phyloP scores from a whole-genome alignment of 2,329 filamentous ascomycete genomes.

The Arthroderma sp. region DNA sequence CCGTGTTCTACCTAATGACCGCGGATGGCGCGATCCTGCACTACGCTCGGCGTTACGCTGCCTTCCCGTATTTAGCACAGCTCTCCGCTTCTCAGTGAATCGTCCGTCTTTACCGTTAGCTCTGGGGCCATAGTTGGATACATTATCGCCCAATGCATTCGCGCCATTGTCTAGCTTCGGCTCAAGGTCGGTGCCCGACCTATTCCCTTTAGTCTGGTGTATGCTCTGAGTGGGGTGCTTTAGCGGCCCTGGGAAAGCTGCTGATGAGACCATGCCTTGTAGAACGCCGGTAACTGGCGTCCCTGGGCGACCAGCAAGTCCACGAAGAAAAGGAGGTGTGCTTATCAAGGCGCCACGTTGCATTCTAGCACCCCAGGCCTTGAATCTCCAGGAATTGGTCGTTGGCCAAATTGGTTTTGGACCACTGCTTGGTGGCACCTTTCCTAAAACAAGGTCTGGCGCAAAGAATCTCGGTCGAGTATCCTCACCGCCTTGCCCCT shows the following conservation, averaged over 20 bases:
- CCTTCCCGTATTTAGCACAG: no score
- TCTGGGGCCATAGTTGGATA: no score
- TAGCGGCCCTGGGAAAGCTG: no score
- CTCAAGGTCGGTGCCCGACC: background rate
- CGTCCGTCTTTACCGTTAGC: no score
- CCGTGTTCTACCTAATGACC: background rate
- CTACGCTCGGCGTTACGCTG: no score
- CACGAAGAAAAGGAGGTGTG: constrained; percentile 8
- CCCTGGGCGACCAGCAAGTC: constrained; percentile 22
- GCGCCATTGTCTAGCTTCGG: no score
- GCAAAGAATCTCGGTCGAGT: background rate
- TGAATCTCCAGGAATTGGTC: constrained; percentile 16
- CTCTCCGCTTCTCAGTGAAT: no score
- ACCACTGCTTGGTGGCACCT: no score
- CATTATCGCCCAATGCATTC: no score
- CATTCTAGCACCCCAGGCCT: constrained; percentile 26
- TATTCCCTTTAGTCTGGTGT: no score
- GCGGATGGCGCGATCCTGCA: background rate
- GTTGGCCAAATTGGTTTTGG: no score
- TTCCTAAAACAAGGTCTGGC: background rate
- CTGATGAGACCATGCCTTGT: constrained; percentile 11
- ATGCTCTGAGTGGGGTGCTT: no score
- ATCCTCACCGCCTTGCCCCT: background rate
- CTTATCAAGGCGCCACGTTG: constrained; percentile 17
- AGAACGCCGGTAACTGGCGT: constrained; percentile 21